Evolutionary conservation across 2,329 filamentous ascomycete species (phyloP), one percentile per base, ranked within the genome.

Genomic region (Blastomyces emzantsi): DNA sequence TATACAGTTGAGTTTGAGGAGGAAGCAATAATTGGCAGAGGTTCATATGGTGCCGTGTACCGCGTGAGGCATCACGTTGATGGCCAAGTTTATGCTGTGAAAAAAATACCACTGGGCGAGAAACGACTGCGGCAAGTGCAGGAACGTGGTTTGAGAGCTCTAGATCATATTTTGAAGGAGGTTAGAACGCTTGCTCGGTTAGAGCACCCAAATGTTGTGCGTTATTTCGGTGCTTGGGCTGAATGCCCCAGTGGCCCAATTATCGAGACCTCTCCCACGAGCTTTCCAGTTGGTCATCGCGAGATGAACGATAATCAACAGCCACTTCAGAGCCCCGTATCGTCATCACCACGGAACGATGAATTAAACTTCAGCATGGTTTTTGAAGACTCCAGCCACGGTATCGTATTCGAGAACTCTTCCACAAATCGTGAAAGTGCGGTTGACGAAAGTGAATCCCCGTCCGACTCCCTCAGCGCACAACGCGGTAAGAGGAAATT

Each of bases 191-290:
- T 89, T 55, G 86, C 86, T 57, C 78, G 79, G 33, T 76, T 88
- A 19, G 83, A 88, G 56, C 86, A 89, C 71, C 79, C 79, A 5
- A 87, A 89, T 69, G 82, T 89, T 63, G 86, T 89, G 45, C 80
- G 86, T 30, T 89, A 89, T 68, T 85, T 84, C 69, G 81, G 81
- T 61, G 83, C 83, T 17, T 89, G 87, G 87, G 77, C 87, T 17
- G 87, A 89, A 68, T 74, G 76, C 45, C 62, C 63, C 17, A 55
- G 36, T 36, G 25, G 49, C 9, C 54, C 63, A 8, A 58, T 33
- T 15, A 47, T 52, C 3, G 55, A 56, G 15, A 15, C 54, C 8
- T 15, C 61, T 17, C 22, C 33, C n/a, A 17, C 54, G 4, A 52
- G n/a, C 11, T 45, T 60, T 63, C 47, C 41, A 17, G 30, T n/a